These are phyloP conservation scores for Barnettozyma pratensis DNA, from an alignment of 805 yeast genomes.

Conservation along the genomic window DNA sequence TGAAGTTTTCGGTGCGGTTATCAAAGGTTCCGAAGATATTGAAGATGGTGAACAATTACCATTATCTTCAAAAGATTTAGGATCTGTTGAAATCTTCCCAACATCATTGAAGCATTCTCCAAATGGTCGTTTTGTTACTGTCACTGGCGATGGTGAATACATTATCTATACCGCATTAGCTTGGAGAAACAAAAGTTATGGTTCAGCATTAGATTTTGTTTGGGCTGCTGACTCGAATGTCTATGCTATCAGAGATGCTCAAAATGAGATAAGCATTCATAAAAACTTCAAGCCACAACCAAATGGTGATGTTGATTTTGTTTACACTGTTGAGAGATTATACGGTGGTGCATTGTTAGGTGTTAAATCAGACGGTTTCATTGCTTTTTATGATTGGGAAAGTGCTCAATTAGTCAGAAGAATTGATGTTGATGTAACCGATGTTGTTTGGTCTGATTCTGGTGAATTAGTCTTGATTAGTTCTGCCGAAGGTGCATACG, in stretches of 20 bases:
- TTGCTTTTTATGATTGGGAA: slow-evolving; percentile 94
- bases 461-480: slow-evolving; percentile 83
- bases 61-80: slow-evolving; percentile 82
- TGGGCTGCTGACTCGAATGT: slow-evolving; percentile 92
- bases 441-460: slow-evolving; percentile 87
- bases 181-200: slow-evolving; percentile 95
- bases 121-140: slow-evolving; percentile 94
- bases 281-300: slow-evolving; percentile 82
- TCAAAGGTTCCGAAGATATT: slow-evolving; percentile 60
- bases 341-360: slow-evolving; percentile 89
- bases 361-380: slow-evolving; percentile 75
- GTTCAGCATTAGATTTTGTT: slow-evolving; percentile 82
- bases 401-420: slow-evolving; percentile 78
- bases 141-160: slow-evolving; percentile 97
- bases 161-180: slow-evolving; percentile 94
- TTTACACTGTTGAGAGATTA: slow-evolving; percentile 71
- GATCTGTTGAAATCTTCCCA: slow-evolving; percentile 92
- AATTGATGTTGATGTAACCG: slow-evolving; percentile 78
- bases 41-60: slow-evolving; percentile 80
- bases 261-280: slow-evolving; percentile 60
- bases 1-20: slow-evolving; percentile 79
- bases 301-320: slow-evolving; percentile 56
- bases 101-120: slow-evolving; percentile 86
- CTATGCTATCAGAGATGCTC: slow-evolving; percentile 76
- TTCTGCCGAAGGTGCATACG: slow-evolving; percentile 68